Evolutionary conservation across 208 protist species (phyloP), one percentile per base, ranked within the genome.

Genomic region (Trypanosoma scelopori): DNA sequence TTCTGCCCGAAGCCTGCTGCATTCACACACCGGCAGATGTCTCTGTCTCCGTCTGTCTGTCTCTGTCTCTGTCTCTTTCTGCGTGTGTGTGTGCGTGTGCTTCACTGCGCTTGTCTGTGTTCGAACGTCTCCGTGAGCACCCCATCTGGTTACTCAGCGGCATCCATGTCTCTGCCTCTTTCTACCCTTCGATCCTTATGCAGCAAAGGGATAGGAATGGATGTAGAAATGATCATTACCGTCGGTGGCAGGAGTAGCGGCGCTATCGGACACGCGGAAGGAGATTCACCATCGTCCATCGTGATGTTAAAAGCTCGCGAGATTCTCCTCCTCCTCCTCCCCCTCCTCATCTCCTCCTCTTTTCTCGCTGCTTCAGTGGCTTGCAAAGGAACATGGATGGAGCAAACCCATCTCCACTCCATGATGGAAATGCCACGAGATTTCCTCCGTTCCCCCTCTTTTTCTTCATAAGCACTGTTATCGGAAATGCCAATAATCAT

Each of bases 361-460:
- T 9, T 37, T 9, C 32, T 37, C 32, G 32, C 32, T 37, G 32
- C 9, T 37, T 9, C 18, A 52, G 65, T 62, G 65, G 45, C 27
- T 30, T 11, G 42, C 53, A 64, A 71, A 71, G 65, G 65, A 71
- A 71, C 65, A 71, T 61, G 65, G 42, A 32, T 47, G 22, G 47
- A 55, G 41, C 11, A 13, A 18, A 27, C 42, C 42, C 42, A 13
- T 63, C 45, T 63, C 35, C 32, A 27, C 32, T 56, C 9, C 65
- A 50, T 71, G 55, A 71, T 71, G 65, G 65, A 71, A 57, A 47
- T 18, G 55, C 55, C 65, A 62, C 65, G 25, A 71, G 65, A 69
- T 37, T 55, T 27, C 48, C 39, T 11, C 48, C 3, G 13, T 46
- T 22, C 22, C n/a, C 39, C 7, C 3, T 47, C 39, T 39, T 6